These are phyloP conservation scores for Sugiyamaella americana DNA, from an alignment of 805 yeast species.

Conservation along the genomic window DNA sequence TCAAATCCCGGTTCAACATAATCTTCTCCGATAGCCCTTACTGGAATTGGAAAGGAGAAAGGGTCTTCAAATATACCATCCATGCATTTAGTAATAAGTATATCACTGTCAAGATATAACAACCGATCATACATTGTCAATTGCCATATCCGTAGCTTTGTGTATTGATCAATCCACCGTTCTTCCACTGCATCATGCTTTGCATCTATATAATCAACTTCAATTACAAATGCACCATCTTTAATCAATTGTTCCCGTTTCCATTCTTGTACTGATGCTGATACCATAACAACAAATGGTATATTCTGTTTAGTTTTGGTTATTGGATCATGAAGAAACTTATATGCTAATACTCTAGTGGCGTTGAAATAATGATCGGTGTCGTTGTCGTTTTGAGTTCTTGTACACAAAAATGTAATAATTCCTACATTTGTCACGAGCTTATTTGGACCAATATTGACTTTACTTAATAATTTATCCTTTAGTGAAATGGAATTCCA, in stretches of 20 bases:
- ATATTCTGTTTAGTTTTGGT: conserved; percentile 3
- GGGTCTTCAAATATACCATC: conserved; percentile 12
- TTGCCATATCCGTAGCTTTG: conserved; percentile 11
- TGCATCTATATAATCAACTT: conserved; percentile 7
- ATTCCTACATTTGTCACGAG: neutral
- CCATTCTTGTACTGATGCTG: conserved; percentile 6
- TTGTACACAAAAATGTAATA: neutral
- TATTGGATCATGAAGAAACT: conserved; percentile 8
- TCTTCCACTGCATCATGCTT: conserved; percentile 4
- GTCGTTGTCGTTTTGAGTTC: neutral
- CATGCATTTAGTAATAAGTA: conserved; percentile 6
- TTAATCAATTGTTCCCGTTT: conserved; percentile 12
- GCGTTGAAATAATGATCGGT: neutral
- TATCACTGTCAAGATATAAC: conserved; percentile 13
- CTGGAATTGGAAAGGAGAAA: conserved; percentile 1
- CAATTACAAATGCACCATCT: conserved; percentile 11
- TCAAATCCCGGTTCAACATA: no score
- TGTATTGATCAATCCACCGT: conserved; percentile 12
- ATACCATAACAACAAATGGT: conserved; percentile 14
- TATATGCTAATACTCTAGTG: conserved; percentile 8
- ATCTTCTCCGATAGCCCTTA: no score
- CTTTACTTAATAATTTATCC: no score
- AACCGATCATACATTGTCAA: conserved; percentile 11
- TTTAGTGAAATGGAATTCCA: no score
- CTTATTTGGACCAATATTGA: no score